Evolutionary conservation across 1,284 basidiomycete species (phyloP), one percentile per base, ranked within the genome.

Genomic region (Puccinia polysora): DNA sequence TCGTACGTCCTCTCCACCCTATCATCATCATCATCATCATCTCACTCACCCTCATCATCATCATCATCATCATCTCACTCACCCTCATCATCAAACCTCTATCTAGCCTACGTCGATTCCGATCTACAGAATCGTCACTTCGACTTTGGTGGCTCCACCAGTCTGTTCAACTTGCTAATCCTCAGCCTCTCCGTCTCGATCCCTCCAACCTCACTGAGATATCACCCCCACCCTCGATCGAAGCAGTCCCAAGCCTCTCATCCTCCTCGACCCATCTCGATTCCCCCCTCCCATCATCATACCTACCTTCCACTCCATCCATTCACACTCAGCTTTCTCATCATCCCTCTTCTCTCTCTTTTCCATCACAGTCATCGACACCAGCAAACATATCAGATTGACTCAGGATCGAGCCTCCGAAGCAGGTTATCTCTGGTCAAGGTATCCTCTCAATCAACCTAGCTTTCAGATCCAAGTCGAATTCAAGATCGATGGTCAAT

Each of bases 371-470:
- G 59, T 56, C 40, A 74, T 47, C 45, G 43, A 71, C 52, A 62
- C 32, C 62, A 75, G 73, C 73, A 53, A 72, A 18, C 73, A 76
- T 60, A 78, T 82, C 64, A 77, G 75, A 62, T 77, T 85, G 28
- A 85, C 84, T 5, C 84, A 85, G 75, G 84, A 85, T 76, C 78
- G 81, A 25, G 78, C 80, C 2, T 82, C 81, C 2, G 82, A 85
- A 75, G 79, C 88, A 85, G 95, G 95, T 71, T 98, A 91, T 91
- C 81, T 98, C 50, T 98, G 95, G 95, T 90, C 89, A 8, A 87
- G 93, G 52, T 84, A 95, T 74, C 88, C 90, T 12, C 78, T 97
- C 28, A 86, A 86, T 18, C 84, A 89, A 0, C 78, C 83, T 2
- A 90, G 90, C 79, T 95, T 84, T 76, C 86, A 93, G 74, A 83